Conservation (phyloP, 192 early-diverging fungal genomes). For the Backusella tuberculispora region DNA sequence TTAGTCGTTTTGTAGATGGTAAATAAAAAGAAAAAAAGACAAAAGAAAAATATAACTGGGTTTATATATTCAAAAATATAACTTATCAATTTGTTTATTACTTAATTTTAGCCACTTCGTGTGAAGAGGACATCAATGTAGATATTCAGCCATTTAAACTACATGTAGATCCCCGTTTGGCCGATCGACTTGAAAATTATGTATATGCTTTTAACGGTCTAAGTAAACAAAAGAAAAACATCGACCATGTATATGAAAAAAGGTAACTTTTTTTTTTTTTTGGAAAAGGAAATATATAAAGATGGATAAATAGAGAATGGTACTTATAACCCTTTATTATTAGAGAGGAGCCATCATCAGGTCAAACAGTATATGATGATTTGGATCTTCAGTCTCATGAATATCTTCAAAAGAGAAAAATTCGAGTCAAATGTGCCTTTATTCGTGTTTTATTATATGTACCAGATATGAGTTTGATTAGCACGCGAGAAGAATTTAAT, state of each 20-base stretch:
- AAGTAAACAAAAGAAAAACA: constrained; percentile 8
- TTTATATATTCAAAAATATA: background rate
- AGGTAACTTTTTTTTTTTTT: background rate
- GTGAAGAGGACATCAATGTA: constrained; percentile 42
- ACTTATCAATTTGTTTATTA: background rate
- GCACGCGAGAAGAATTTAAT: constrained; percentile 30
- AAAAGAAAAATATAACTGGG: background rate
- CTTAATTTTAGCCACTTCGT: background rate
- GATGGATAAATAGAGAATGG: background rate
- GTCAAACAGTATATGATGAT: background rate
- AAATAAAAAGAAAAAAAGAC: background rate
- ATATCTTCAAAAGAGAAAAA: background rate
- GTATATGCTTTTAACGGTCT: constrained; percentile 35
- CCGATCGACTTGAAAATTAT: constrained; percentile 50
- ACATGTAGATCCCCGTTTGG: constrained; percentile 49
- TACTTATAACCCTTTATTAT: background rate
- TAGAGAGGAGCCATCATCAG: background rate
- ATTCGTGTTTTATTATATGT: constrained; percentile 32
- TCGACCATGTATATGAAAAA: background rate
- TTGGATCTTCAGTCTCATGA: constrained; percentile 18
- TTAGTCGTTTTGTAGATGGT: constrained; percentile 23
- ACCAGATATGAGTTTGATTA: constrained; percentile 41
- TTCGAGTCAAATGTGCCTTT: constrained; percentile 22
- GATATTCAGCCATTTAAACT: constrained; percentile 55
- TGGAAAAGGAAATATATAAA: background rate